Evolutionary conservation across 495 filamentous ascomycete species (phyloP).

Genomic region (Aspergillus carlsbadensis): DNA sequence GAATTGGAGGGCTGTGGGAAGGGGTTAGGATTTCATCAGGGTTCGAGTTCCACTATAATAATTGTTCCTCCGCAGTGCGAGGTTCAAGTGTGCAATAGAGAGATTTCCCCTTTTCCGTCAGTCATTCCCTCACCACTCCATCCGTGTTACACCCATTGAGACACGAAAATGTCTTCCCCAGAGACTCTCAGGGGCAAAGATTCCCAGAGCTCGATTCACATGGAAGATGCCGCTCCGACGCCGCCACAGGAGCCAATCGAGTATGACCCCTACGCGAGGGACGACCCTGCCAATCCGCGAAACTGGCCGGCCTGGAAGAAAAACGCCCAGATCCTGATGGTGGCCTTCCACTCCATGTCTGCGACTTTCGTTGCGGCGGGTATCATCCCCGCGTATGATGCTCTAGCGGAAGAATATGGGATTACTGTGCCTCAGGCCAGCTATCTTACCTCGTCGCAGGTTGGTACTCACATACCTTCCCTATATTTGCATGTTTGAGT

Average conservation of each 20-base stretch:
- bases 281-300: constrained; percentile 20
- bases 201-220: constrained; percentile 13
- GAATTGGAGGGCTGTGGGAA: neutral
- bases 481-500: neutral
- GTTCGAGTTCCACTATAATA: neutral
- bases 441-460: constrained; percentile 33
- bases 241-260: neutral
- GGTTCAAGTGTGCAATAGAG: neutral
- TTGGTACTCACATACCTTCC: constrained; percentile 2
- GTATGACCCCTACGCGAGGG: neutral
- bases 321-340: constrained; percentile 34
- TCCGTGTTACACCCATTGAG: neutral
- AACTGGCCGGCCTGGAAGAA: constrained; percentile 35
- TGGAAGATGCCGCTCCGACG: constrained; percentile 17
- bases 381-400: constrained; percentile 32
- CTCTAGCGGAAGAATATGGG: constrained; percentile 25
- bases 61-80: neutral
- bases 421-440: constrained; percentile 28
- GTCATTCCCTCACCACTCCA: neutral
- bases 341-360: constrained; percentile 36
- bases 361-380: constrained; percentile 36
- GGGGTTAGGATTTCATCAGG: neutral
- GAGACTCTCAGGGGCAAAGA: constrained; percentile 1
- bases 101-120: neutral
- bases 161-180: neutral